A percentile compares a stretch with the other conserved stretches of the same genome.
Conservation (phyloP, 257 asterid genomes). For the Rubia yunnanensis region DNA sequence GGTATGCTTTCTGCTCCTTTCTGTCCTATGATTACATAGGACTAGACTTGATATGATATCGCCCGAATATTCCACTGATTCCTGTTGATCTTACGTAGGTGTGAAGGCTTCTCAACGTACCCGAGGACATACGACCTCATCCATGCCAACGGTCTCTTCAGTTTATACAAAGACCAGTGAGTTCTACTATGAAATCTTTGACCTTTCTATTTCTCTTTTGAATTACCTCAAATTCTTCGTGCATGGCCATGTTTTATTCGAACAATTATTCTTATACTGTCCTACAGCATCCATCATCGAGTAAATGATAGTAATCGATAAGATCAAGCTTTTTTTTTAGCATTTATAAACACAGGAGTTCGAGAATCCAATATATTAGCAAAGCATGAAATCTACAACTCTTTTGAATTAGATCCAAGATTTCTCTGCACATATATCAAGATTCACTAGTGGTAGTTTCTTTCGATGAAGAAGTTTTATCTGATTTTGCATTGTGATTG, state of each 20-base stretch:
- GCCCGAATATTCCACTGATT: background rate
- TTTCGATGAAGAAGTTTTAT: background rate
- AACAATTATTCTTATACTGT: background rate
- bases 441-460: background rate
- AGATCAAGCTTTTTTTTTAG: too few relatives aligned
- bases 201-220: background rate
- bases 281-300: background rate
- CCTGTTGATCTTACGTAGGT: conserved; percentile 38
- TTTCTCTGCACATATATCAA: background rate
- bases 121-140: conserved; percentile 94
- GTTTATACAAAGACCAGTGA: conserved; percentile 82
- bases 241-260: background rate
- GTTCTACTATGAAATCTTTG: conserved; percentile 13
- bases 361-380: background rate
- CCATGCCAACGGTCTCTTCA: conserved; percentile 83
- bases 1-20: conserved; percentile 30
- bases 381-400: background rate
- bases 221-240: background rate
- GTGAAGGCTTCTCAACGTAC: conserved; percentile 91
- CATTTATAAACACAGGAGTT: too few relatives aligned
- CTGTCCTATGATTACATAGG: background rate
- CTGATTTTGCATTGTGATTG: background rate
- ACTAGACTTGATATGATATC: background rate
- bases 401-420: background rate
- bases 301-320: background rate